Base-by-base conservation (phyloP, 2,329 filamentous ascomycete species). In the Scedosporium aurantiacum region DNA sequence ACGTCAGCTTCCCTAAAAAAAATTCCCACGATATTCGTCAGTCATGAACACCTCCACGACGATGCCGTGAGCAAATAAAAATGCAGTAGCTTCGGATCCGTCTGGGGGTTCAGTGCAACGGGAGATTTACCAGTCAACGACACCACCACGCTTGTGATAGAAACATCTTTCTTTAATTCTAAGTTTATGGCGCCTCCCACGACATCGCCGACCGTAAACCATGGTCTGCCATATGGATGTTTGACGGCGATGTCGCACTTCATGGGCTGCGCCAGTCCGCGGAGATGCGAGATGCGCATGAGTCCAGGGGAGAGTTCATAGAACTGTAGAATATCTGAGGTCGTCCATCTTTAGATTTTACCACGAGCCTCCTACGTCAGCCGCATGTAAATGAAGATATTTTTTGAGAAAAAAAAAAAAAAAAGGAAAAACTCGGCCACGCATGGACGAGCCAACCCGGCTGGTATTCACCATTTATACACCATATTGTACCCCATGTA, bases 241-340 rank as follows among this genome's bases (percentile, higher is more conserved):
- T 57, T 57, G 32, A 57, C n/a, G 32, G 21, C 54, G 32, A 57
- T 57, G 16, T 57, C 54, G 32, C 32, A 57, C 54, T 57, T 57
- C 54, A 57, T 57, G 32, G 54, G 54, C 16, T 16, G 23, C 32
- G 54, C 54, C 54, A 54, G 23, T 27, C 50, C 50, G 50, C 50
- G 50, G 50, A 54, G 50, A 54, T 54, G 50, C n/a, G 50, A 54
- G 50, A 54, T 54, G 23, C 18, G 50, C 50, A 54, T 54, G 18
- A 23, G 23, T 54, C 23, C 18, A 54, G 21, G 50, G 23, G 18
- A 27, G 6, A 27, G 50, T 54, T 54, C 50, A 54, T 27, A 54
- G 18, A 54, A 14, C 50, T 8, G 23, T 23, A 54, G 5, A 18
- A 23, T 27, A 10, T 27, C n/a, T 6, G 23, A 27, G 23, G 12